Conservation (phyloP, 768 basidiomycete species). For the Sarcodon aspratus region DNA sequence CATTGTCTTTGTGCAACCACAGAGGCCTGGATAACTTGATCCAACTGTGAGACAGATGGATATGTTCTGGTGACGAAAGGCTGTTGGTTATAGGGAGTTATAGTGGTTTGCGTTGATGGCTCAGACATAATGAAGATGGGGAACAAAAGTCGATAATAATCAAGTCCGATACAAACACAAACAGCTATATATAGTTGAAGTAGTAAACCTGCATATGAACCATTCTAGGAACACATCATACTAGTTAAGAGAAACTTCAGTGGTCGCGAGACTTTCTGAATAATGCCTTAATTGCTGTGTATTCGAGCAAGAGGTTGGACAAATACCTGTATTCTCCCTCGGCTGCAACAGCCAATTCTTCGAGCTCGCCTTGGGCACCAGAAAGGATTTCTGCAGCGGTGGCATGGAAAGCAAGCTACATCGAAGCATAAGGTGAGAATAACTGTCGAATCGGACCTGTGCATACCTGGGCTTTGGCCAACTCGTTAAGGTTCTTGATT, state of each 20-base stretch:
- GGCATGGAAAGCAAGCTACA: conserved; percentile 59
- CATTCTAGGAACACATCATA: neutral
- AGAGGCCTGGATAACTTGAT: conserved; percentile 43
- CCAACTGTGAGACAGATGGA: conserved; percentile 47
- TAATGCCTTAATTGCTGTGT: conserved; percentile 1
- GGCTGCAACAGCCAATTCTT: conserved; percentile 85
- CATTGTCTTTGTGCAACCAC: conserved; percentile 65
- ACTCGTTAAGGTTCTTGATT: conserved; percentile 85
- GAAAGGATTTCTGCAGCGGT: conserved; percentile 71
- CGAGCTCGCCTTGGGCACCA: conserved; percentile 83
- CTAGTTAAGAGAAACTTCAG: conserved; percentile 39
- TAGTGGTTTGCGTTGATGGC: conserved; percentile 54
- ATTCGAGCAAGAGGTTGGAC: conserved; percentile 1
- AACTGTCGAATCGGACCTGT: neutral
- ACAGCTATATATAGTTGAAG: too few relatives aligned
- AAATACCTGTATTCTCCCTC: conserved; percentile 87
- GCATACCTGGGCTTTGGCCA: conserved; percentile 78
- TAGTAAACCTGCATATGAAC: too few relatives aligned
- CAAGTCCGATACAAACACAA: too few relatives aligned
- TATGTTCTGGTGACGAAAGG: conserved; percentile 59
- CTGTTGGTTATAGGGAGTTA: conserved; percentile 71
- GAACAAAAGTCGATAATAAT: neutral
- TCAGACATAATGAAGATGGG: conserved; percentile 5
- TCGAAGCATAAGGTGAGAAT: neutral
- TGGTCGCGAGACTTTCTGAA: conserved; percentile 83